phyloP scores from a whole-genome alignment of 2,329 filamentous ascomycete species.

The Fusarium neocosmosporiellum region DNA sequence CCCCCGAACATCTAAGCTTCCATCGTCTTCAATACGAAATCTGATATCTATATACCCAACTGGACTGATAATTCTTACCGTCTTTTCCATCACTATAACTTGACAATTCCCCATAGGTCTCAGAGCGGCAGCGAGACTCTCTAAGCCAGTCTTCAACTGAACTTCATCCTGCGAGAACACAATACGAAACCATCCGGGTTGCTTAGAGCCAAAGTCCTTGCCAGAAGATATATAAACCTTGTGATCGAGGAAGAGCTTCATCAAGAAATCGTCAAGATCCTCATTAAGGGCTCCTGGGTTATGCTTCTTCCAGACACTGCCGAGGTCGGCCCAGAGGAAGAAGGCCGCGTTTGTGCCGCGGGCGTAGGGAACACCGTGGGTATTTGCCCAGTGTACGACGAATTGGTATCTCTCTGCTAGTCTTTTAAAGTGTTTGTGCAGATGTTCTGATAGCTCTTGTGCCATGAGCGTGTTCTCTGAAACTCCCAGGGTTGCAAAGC shows the following conservation, averaged over 20 bases:
- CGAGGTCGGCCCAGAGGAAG: neutral
- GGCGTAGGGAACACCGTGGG: neutral
- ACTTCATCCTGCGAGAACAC: neutral
- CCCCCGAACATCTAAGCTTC: too few relatives aligned
- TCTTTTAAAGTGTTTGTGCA: neutral
- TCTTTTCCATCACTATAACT: neutral
- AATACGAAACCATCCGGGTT: neutral
- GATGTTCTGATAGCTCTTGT: neutral
- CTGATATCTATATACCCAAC: neutral
- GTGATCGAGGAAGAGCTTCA: neutral
- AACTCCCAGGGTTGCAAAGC: neutral
- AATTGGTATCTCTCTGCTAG: neutral
- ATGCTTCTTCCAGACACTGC: neutral
- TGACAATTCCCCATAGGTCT: neutral
- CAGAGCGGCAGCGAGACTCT: neutral
- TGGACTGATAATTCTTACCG: neutral
- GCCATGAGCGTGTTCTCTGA: neutral
- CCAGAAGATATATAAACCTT: neutral
- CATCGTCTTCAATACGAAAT: neutral
- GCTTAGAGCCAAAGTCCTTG: neutral
- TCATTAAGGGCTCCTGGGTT: neutral
- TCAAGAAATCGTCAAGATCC: neutral
- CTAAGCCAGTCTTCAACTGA: neutral
- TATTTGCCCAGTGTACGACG: neutral
- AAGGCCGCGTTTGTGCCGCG: neutral